Conservation (phyloP, 1,284 basidiomycete species). For the Mycena citricolor region DNA sequence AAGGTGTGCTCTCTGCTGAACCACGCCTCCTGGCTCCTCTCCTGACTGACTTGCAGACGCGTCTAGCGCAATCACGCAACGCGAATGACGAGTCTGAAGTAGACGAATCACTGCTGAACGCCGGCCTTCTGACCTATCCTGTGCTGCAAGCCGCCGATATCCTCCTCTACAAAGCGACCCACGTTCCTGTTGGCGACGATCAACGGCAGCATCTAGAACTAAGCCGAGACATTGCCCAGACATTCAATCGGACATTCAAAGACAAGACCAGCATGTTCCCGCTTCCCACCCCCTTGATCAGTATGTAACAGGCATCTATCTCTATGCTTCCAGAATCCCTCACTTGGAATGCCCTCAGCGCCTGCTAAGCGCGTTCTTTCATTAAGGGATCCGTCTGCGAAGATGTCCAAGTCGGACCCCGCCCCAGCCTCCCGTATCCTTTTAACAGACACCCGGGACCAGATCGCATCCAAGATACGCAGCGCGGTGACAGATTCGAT, state of each 20-base stretch:
- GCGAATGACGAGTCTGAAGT: slow-evolving; percentile 74
- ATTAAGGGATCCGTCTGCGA: slow-evolving; percentile 80
- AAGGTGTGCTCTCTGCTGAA: slow-evolving; percentile 55
- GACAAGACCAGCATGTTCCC: slow-evolving; percentile 60
- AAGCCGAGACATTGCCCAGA: slow-evolving; percentile 78
- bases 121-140: slow-evolving; percentile 90
- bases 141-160: slow-evolving; percentile 95
- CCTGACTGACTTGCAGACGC: slow-evolving; percentile 48
- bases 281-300: slow-evolving; percentile 71
- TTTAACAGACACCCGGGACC: slow-evolving; percentile 70
- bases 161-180: slow-evolving; percentile 81
- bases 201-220: slow-evolving; percentile 94
- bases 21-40: too few species aligned
- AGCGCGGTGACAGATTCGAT: slow-evolving; percentile 86
- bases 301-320: too few species aligned
- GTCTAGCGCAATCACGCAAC: slow-evolving; percentile 74
- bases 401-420: slow-evolving; percentile 95
- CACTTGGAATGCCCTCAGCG: slow-evolving; percentile 45
- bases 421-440: slow-evolving; percentile 82
- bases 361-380: slow-evolving; percentile 79
- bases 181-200: slow-evolving; percentile 95
- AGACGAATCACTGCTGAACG: slow-evolving; percentile 79
- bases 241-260: slow-evolving; percentile 74
- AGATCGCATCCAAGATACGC: slow-evolving; percentile 74
- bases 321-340: not conserved